Conservation (phyloP, 2,329 filamentous ascomycete species). For the Myriangium duriaei region DNA sequence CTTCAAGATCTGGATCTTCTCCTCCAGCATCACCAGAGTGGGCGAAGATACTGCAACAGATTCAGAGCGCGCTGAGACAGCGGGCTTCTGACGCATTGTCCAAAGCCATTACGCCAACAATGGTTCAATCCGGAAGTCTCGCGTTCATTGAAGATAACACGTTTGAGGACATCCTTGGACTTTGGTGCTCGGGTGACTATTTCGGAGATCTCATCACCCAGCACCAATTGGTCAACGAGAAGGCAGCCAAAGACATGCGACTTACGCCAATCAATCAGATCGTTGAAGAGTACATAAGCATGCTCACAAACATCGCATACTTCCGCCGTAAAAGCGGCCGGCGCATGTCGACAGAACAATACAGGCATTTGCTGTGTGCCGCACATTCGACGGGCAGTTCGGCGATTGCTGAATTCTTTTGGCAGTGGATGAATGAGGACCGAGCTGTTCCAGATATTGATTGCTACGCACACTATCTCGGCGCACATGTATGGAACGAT, state of each 20-base stretch:
- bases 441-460: conserved; percentile 31
- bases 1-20: background rate
- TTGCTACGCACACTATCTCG: conserved; percentile 46
- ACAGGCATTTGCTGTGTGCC: conserved; percentile 40
- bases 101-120: background rate
- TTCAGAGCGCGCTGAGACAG: conserved; percentile 4
- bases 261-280: conserved; percentile 26
- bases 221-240: conserved; percentile 38
- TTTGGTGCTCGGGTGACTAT: conserved; percentile 46
- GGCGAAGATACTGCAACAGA: background rate
- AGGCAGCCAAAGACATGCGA: conserved; percentile 31
- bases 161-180: conserved; percentile 52
- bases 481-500: conserved; percentile 33
- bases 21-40: background rate
- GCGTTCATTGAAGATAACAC: conserved; percentile 38
- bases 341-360: conserved; percentile 34
- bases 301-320: conserved; percentile 27
- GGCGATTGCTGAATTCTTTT: conserved; percentile 32
- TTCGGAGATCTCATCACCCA: conserved; percentile 35
- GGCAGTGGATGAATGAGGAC: conserved; percentile 31
- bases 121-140: conserved; percentile 19
- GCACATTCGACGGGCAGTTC: conserved; percentile 36
- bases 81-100: conserved; percentile 3
- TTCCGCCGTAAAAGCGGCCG: conserved; percentile 26
- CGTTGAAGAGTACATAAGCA: conserved; percentile 28